Evolutionary conservation across 176 grass and related monocot species (phyloP).

Genomic region (Cenchrus purpureus): DNA sequence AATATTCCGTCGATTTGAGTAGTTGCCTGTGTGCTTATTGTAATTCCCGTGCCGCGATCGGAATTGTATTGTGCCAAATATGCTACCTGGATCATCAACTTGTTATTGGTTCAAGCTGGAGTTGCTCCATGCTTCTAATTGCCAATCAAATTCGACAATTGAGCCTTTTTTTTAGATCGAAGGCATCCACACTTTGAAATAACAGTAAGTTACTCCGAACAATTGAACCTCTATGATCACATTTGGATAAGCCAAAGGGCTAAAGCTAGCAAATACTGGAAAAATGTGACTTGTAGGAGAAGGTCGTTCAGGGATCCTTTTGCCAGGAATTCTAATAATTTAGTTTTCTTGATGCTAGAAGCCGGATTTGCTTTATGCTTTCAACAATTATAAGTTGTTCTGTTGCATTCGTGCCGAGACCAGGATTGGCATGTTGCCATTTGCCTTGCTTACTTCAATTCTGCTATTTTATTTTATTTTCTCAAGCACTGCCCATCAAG

Average conservation of each 20-base stretch:
- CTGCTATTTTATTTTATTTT: background rate
- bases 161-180: too few relatives aligned
- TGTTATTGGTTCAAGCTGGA: too few relatives aligned
- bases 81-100: too few relatives aligned
- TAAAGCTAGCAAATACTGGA: background rate
- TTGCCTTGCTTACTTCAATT: slow-evolving; percentile 2
- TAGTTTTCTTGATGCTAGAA: background rate
- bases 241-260: too few relatives aligned
- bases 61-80: background rate
- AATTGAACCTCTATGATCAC: background rate
- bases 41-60: background rate
- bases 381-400: background rate
- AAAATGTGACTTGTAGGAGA: background rate
- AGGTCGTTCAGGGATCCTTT: background rate
- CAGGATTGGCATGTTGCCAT: background rate
- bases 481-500: background rate
- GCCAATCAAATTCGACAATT: too few relatives aligned
- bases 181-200: too few relatives aligned
- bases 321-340: background rate
- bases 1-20: background rate
- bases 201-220: too few relatives aligned
- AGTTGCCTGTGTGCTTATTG: background rate
- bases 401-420: background rate
- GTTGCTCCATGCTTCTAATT: too few relatives aligned
- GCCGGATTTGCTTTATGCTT: background rate